A percentile compares a stretch with the other conserved stretches of the same genome.
phyloP scores from a whole-genome alignment of 441 rosid genomes.

The Metrosideros polymorpha region DNA sequence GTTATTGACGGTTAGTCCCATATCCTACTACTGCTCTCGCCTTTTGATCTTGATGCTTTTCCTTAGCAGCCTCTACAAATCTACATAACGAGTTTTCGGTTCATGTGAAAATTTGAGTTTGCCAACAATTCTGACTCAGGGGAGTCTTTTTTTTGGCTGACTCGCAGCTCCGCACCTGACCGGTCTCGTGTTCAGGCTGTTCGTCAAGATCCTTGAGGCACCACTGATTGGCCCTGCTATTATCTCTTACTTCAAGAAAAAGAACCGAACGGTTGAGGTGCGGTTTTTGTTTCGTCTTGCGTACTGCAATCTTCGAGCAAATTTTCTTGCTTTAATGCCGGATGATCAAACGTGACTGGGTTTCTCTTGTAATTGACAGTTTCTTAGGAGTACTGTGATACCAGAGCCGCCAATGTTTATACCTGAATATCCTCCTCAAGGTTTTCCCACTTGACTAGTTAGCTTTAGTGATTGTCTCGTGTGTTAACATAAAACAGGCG shows the following conservation, averaged over 20 bases:
- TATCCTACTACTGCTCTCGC: no score
- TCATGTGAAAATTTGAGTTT: neutral
- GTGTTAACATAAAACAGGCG: neutral
- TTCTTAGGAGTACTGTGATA: slow-evolving; percentile 47
- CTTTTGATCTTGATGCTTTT: neutral
- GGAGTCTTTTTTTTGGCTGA: neutral
- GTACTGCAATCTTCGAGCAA: neutral
- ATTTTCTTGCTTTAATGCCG: neutral
- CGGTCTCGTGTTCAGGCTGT: slow-evolving; percentile 45
- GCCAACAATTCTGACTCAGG: neutral
- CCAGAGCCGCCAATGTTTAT: slow-evolving; percentile 81
- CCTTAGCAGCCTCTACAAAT: neutral
- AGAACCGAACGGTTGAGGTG: slow-evolving; percentile 59
- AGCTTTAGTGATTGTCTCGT: neutral
- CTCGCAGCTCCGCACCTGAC: slow-evolving; percentile 69
- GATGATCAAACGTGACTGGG: neutral
- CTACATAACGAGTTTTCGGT: neutral
- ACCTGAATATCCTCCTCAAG: slow-evolving; percentile 84
- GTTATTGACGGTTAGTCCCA: slow-evolving; percentile 34
- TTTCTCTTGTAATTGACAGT: slow-evolving; percentile 21
- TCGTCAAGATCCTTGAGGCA: slow-evolving; percentile 48
- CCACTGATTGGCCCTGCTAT: slow-evolving; percentile 57
- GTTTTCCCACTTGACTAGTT: slow-evolving; percentile 17
- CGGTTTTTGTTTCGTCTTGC: neutral
- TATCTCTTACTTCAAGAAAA: slow-evolving; percentile 40